phyloP scores from a whole-genome alignment of 2,329 filamentous ascomycete species.

The Botrytis elliptica region DNA sequence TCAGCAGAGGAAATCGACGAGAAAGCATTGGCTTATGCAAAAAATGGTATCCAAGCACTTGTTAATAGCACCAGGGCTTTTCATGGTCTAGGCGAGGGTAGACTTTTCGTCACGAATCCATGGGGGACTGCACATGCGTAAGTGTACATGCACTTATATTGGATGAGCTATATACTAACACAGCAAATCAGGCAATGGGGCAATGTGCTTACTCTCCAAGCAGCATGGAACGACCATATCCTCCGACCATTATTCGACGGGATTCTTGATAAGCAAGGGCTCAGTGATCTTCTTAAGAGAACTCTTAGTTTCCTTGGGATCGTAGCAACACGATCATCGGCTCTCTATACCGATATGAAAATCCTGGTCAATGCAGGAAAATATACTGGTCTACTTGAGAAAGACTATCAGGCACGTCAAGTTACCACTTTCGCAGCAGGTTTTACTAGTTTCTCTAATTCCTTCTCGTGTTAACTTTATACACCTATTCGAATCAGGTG shows the following conservation, averaged over 20 bases:
- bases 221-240: conserved; percentile 67
- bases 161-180: conserved; percentile 30
- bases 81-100: conserved; percentile 56
- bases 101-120: conserved; percentile 89
- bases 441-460: conserved; percentile 12
- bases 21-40: conserved; percentile 54
- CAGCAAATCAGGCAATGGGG: conserved; percentile 76
- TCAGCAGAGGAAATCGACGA: conserved; percentile 42
- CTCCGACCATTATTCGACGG: conserved; percentile 56
- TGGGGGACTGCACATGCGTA: conserved; percentile 96
- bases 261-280: conserved; percentile 54
- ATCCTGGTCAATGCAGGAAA: conserved; percentile 56
- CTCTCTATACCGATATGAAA: conserved; percentile 68
- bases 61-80: conserved; percentile 86
- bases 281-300: conserved; percentile 62
- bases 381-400: conserved; percentile 27
- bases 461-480: conserved; percentile 9
- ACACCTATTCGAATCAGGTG: conserved; percentile 1
- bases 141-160: conserved; percentile 44
- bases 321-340: conserved; percentile 70
- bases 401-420: conserved; percentile 19
- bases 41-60: conserved; percentile 58
- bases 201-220: conserved; percentile 86
- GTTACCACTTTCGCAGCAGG: conserved; percentile 17
- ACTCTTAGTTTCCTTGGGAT: conserved; percentile 76